Conservation (phyloP, 441 rosid genomes). For the Erysimum pusillum region DNA sequence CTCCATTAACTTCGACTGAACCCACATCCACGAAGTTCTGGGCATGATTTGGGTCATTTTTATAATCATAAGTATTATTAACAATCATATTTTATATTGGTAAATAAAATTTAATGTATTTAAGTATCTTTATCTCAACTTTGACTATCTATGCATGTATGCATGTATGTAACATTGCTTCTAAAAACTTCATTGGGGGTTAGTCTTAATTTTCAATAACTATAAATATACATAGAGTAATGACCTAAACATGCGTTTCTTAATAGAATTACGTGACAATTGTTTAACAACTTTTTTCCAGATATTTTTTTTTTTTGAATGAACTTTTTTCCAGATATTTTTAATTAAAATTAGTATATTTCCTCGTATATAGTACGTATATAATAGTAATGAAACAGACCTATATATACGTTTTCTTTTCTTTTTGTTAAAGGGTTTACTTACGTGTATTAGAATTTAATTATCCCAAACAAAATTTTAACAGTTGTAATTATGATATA, state of each 20-base stretch:
- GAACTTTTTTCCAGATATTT: no score
- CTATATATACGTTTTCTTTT: background rate
- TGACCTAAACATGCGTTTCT: background rate
- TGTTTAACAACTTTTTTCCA: no score
- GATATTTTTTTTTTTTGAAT: no score
- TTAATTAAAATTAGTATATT: background rate
- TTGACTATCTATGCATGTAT: background rate
- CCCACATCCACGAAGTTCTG: background rate
- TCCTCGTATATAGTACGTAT: background rate
- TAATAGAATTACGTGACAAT: background rate
- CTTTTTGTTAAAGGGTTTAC: no score
- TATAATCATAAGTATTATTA: background rate
- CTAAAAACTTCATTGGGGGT: no score
- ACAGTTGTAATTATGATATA: background rate
- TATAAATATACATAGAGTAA: background rate
- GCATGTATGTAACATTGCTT: background rate
- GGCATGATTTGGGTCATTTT: background rate
- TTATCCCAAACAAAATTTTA: slow-evolving; percentile 3
- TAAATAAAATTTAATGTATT: no score
- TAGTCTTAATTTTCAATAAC: background rate
- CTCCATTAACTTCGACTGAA: slow-evolving; percentile 4
- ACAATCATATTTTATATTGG: background rate
- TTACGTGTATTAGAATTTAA: background rate
- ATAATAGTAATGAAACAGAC: background rate
- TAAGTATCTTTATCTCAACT: no score